Percentiles rank a stretch among this genome's conserved stretches.
These are phyloP conservation scores for Sporothrix brunneoviolacea DNA, from an alignment of 2,329 filamentous ascomycete species.

Conservation along the genomic window DNA sequence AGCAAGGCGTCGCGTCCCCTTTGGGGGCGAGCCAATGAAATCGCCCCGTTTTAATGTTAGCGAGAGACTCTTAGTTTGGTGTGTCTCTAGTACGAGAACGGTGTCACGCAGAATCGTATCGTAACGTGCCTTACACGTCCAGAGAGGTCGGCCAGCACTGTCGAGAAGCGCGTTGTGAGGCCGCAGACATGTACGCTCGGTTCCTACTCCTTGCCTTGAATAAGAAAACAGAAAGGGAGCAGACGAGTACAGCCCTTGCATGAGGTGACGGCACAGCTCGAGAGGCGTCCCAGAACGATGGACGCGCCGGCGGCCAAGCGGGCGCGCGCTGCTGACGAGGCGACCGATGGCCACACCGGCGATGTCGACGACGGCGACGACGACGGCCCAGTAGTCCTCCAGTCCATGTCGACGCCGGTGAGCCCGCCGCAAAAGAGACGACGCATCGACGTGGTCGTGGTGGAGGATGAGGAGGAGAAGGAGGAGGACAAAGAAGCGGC, in stretches of 20 bases:
- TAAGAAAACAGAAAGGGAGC: too few species aligned
- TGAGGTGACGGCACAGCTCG: too few species aligned
- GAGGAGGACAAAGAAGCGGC: too few species aligned
- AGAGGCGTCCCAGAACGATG: not conserved
- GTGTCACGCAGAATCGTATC: constrained; percentile 1
- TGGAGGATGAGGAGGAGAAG: not conserved
- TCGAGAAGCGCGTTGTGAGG: too few species aligned
- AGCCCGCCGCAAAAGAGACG: constrained; percentile 39
- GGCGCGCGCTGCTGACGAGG: not conserved
- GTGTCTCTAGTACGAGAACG: not conserved
- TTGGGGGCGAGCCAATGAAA: too few species aligned
- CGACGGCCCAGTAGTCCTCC: constrained; percentile 11
- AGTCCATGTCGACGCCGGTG: constrained; percentile 27
- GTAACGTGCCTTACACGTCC: too few species aligned
- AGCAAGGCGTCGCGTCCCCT: too few species aligned
- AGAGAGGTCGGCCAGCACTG: too few species aligned
- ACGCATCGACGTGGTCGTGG: not conserved
- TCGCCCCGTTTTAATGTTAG: not conserved
- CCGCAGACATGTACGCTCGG: too few species aligned
- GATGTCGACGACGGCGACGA: not conserved
- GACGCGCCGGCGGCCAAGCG: not conserved
- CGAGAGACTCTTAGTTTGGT: not conserved
- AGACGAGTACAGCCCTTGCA: too few species aligned
- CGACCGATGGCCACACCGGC: not conserved
- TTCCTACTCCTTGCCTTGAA: too few species aligned